Percentiles rank a stretch among this genome's conserved stretches.
phyloP scores from a whole-genome alignment of 2,329 filamentous ascomycete species.

The Herpotrichia juniperi region DNA sequence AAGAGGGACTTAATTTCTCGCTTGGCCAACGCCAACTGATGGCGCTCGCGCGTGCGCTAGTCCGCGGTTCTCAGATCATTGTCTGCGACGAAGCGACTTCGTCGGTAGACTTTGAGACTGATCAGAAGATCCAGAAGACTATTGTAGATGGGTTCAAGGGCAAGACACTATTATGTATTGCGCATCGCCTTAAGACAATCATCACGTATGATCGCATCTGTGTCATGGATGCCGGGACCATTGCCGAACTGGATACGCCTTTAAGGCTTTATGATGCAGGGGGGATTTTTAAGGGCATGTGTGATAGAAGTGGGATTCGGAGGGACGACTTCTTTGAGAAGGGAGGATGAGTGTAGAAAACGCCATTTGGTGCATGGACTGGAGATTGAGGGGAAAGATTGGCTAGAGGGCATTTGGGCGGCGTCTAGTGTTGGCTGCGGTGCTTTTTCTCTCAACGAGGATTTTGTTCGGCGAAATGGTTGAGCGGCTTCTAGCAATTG shows the following conservation, averaged over 20 bases:
- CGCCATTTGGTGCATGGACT: not conserved
- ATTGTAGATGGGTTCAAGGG: constrained; percentile 85
- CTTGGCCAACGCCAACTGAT: constrained; percentile 94
- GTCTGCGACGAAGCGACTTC: constrained; percentile 97
- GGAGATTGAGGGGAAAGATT: not conserved
- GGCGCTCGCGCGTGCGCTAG: constrained; percentile 88
- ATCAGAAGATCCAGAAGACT: constrained; percentile 90
- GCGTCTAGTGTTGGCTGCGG: not conserved
- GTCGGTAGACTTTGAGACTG: constrained; percentile 93
- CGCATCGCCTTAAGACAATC: constrained; percentile 89
- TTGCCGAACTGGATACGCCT: constrained; percentile 86
- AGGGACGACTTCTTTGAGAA: constrained; percentile 53
- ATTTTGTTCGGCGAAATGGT: too few relatives aligned
- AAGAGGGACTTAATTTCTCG: constrained; percentile 95
- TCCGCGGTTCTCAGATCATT: constrained; percentile 87
- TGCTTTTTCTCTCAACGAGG: not conserved
- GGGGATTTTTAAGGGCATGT: constrained; percentile 89
- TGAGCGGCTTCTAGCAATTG: too few relatives aligned
- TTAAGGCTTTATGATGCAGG: constrained; percentile 72
- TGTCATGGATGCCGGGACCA: constrained; percentile 89
- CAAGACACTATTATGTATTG: constrained; percentile 89
- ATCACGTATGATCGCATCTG: constrained; percentile 94
- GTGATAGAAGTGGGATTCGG: constrained; percentile 80
- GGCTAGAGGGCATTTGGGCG: not conserved
- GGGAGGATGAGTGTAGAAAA: not conserved